Evolutionary conservation across 768 basidiomycete genomes (phyloP).

Genomic region (Mycena pura): DNA sequence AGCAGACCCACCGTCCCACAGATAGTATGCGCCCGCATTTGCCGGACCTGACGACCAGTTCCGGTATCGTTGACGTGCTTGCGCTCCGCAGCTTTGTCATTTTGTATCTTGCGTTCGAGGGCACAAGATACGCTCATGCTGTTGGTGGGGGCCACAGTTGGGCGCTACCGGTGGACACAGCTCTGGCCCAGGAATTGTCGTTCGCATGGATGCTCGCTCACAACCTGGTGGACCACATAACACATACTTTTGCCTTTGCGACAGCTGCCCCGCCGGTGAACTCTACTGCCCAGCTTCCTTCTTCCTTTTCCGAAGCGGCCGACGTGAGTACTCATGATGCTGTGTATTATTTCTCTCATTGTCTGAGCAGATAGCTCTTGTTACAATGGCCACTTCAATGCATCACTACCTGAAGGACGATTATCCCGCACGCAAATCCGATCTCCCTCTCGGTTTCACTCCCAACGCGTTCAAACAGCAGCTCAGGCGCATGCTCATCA

Average conservation of each 20-base stretch:
- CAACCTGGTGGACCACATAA: background rate
- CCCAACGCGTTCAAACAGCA: background rate
- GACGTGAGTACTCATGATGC: background rate
- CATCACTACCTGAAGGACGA: background rate
- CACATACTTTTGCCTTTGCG: background rate
- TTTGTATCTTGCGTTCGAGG: background rate
- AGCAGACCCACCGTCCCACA: background rate
- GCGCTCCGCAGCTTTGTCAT: background rate
- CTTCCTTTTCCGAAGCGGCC: background rate
- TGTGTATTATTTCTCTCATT: background rate
- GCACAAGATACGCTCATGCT: background rate
- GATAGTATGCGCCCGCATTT: background rate
- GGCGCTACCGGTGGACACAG: background rate
- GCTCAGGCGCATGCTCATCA: background rate
- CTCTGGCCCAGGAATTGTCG: background rate
- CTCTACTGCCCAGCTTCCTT: too few species aligned
- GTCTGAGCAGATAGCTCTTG: background rate
- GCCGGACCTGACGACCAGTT: background rate
- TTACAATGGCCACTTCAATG: background rate
- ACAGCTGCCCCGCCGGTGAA: background rate
- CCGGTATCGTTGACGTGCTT: background rate
- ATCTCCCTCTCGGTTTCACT: background rate
- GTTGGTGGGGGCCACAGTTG: background rate
- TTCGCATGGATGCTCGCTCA: background rate
- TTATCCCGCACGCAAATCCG: background rate